Base-by-base conservation (phyloP, 495 filamentous ascomycete genomes). In the Sabuloglossum arenarium region DNA sequence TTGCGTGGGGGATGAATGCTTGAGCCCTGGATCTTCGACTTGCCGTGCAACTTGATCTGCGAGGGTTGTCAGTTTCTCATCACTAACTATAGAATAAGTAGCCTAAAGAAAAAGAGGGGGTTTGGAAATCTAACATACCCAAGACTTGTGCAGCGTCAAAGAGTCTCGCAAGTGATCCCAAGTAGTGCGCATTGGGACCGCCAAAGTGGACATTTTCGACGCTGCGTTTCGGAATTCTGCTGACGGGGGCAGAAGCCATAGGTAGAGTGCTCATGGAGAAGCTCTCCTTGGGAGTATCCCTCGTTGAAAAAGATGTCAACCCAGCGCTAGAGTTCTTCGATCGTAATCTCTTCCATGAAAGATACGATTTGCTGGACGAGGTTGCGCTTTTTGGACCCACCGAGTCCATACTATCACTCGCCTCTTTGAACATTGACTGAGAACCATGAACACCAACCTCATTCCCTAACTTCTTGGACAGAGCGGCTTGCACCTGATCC, bases 21-120 rank as follows among this genome's bases (percentile, higher is more conserved):
- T 84, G 42, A 94, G 74, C 12, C 88, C 86, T 11, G 88, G 88
- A 66, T 94, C 90, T 65, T 98, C 91, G 42, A 94, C 87, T 71
- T 94, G 88, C 53, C 90, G 86, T 21, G 87, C 85, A 64, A 98
- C 89, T 78, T 91, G 87, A 75, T 98, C 91, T 96, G 61, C 56
- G 47, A n/a, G n/a, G 27, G 42, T 42, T 57, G 49, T 61, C 52
- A 61, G 50, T 52, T 9, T 54, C 43, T 8, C 32, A 8, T 53
- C 43, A 32, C 1, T 24, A 6, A 19, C n/a, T n/a, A n/a, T n/a
- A n/a, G n/a, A n/a, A n/a, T n/a, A n/a, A n/a, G n/a, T n/a, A n/a
- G n/a, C n/a, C n/a, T n/a, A n/a, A n/a, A n/a, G n/a, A n/a, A n/a
- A n/a, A n/a, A n/a, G n/a, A n/a, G n/a, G n/a, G n/a, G n/a, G n/a